Evolutionary conservation across 768 basidiomycete genomes (phyloP).

Genomic region (Tricholoma furcatifolium): DNA sequence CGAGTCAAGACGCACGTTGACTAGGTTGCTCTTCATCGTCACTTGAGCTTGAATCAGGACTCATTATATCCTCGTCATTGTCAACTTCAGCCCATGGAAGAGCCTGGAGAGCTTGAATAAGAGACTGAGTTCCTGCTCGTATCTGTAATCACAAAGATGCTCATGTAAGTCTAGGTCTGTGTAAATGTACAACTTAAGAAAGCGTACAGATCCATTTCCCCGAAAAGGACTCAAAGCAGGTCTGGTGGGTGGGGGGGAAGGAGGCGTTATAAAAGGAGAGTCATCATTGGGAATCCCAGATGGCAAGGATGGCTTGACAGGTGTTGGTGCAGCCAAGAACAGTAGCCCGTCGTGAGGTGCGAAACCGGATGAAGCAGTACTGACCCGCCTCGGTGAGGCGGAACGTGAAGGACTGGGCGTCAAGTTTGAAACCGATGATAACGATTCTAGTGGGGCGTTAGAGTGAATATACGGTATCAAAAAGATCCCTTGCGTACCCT

Average conservation of each 20-base stretch:
- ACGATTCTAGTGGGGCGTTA: slow-evolving; percentile 18
- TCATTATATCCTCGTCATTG: slow-evolving; percentile 60
- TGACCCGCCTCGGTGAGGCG: slow-evolving; percentile 21
- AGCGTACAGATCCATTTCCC: slow-evolving; percentile 69
- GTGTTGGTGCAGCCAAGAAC: slow-evolving; percentile 19
- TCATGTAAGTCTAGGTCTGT: slow-evolving; percentile 12
- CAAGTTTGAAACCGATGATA: slow-evolving; percentile 25
- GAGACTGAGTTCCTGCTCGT: slow-evolving; percentile 84
- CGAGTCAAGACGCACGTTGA: slow-evolving; percentile 23
- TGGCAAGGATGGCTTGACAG: slow-evolving; percentile 1
- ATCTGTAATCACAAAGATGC: slow-evolving; percentile 45
- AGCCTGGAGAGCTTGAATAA: slow-evolving; percentile 86
- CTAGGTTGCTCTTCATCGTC: slow-evolving; percentile 64
- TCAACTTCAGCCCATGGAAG: slow-evolving; percentile 77
- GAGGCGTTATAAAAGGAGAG: slow-evolving; percentile 68
- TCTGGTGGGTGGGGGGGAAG: slow-evolving; percentile 56
- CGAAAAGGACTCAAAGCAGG: slow-evolving; percentile 54
- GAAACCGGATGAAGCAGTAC: slow-evolving; percentile 12
- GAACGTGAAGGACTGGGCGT: slow-evolving; percentile 33
- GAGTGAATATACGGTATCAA: neutral
- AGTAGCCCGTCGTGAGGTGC: slow-evolving; percentile 49
- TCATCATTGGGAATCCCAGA: slow-evolving; percentile 28
- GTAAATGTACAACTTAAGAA: slow-evolving; percentile 7
- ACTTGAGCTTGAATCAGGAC: slow-evolving; percentile 44
- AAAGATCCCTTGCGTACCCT: slow-evolving; percentile 20